Base-by-base conservation (phyloP, 176 grass and related monocot genomes). In the Elaeis guineensis region DNA sequence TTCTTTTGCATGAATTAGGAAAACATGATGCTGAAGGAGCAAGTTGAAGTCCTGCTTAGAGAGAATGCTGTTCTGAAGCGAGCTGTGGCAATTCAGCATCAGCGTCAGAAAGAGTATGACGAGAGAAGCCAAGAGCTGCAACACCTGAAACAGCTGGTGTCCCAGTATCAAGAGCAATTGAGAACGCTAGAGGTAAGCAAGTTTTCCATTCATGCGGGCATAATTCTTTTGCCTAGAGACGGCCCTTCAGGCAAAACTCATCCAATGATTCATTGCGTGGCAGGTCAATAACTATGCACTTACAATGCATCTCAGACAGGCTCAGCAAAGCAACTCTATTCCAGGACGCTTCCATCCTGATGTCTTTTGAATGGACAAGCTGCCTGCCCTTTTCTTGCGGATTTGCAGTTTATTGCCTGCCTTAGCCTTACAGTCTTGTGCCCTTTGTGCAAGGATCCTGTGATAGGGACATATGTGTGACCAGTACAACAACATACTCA, bases 231-330 rank as follows among this genome's bases (percentile, higher is more conserved):
- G 55, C 6, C 19, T 14, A 57, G 4, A 59, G 59, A 44, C 12
- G 9, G 35, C 0, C 9, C 35, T 3, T 44, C 1, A 2, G 11
- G 7, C 11, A 12, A 44, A 44, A 44, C 35, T 39, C 35, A 39
- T 44, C 11, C 32, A 12, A 44, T 44, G 35, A 12, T 2, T 44
- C 35, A 16, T 25, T 61, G 26, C 7, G 15, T 70, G 24, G 51
- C 79, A 90, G 88, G 87, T 92, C 50, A 92, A 83, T 70, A 92
- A 92, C 51, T 92, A 92, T 39, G 83, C 79, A 16, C 77, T 92
- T 17, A 83, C 73, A 58, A 81, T 92, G 88, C 88, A 92, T 68
- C 72, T 92, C 57, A 83, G 78, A 78, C 88, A 87, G 69, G 83
- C 88, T 63, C 88, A 92, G 73, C 88, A 92, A 73, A 92, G 22